phyloP scores from a whole-genome alignment of 2,329 filamentous ascomycete genomes.

The Diaporthe ilicicola region DNA sequence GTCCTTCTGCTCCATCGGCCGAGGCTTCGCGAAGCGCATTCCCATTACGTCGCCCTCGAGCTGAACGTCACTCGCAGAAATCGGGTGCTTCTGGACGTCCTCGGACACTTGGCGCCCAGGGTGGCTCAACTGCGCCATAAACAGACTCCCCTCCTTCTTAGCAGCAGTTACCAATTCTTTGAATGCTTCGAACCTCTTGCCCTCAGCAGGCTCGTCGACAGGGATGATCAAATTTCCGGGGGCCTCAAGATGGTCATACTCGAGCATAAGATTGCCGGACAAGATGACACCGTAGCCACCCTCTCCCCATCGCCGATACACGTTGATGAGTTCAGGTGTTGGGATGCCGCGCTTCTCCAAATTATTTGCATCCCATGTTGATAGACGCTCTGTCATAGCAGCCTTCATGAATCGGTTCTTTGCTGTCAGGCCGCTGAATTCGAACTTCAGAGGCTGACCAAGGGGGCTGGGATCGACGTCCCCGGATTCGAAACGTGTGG shows the following conservation, averaged over 20 bases:
- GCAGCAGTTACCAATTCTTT: slow-evolving; percentile 60
- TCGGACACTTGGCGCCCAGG: slow-evolving; percentile 63
- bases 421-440: slow-evolving; percentile 62
- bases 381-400: slow-evolving; percentile 72
- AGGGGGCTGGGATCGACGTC: slow-evolving; percentile 45
- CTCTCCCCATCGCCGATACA: slow-evolving; percentile 70
- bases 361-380: slow-evolving; percentile 66
- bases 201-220: slow-evolving; percentile 56
- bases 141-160: slow-evolving; percentile 67
- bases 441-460: slow-evolving; percentile 55
- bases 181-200: slow-evolving; percentile 69
- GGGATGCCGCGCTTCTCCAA: slow-evolving; percentile 56
- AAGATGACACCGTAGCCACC: slow-evolving; percentile 64
- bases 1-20: slow-evolving; percentile 58
- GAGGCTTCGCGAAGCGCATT: slow-evolving; percentile 60
- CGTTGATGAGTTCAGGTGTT: slow-evolving; percentile 53
- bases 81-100: slow-evolving; percentile 45
- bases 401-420: slow-evolving; percentile 74
- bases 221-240: slow-evolving; percentile 68
- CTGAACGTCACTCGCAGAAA: slow-evolving; percentile 51
- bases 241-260: slow-evolving; percentile 65
- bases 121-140: slow-evolving; percentile 70
- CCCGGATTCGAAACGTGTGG: slow-evolving; percentile 29
- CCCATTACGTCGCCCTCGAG: slow-evolving; percentile 51
- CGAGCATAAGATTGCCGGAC: slow-evolving; percentile 72